phyloP scores from a whole-genome alignment of 73 alveolate genomes.

The Tetrahymena malaccensis region DNA sequence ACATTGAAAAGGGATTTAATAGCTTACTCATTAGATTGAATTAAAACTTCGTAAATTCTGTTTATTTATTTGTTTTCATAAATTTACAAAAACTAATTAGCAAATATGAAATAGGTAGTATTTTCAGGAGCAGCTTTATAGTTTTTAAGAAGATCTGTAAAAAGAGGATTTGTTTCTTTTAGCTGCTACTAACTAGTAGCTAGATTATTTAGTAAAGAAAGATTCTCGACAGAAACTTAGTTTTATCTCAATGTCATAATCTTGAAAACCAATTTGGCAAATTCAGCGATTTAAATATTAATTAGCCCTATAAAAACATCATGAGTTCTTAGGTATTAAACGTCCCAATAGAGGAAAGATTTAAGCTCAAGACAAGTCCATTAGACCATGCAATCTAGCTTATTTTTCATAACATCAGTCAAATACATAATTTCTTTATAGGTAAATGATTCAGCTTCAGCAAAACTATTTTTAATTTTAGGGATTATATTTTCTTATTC shows the following conservation, averaged over 20 bases:
- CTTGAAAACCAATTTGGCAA: background rate
- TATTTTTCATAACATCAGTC: background rate
- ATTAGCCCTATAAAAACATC: background rate
- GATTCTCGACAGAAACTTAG: background rate
- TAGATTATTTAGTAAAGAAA: background rate
- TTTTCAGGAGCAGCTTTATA: background rate
- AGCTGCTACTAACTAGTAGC: background rate
- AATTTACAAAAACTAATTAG: background rate
- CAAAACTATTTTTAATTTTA: conserved; percentile 14
- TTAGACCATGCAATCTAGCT: background rate
- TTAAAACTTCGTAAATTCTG: background rate
- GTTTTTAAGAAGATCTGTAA: background rate
- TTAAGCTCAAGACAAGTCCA: background rate
- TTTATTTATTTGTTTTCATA: background rate
- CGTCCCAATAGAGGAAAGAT: background rate
- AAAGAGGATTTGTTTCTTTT: background rate
- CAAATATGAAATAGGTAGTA: background rate
- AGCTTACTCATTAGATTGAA: background rate
- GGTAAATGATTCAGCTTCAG: background rate
- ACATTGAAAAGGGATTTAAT: background rate
- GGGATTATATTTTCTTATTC: conserved; percentile 8
- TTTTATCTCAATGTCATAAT: background rate
- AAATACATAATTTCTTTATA: background rate
- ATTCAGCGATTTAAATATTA: background rate
- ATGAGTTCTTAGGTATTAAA: background rate